These are phyloP conservation scores for Neurospora sp. DNA, from an alignment of 2,329 filamentous ascomycete genomes.

Conservation along the genomic window DNA sequence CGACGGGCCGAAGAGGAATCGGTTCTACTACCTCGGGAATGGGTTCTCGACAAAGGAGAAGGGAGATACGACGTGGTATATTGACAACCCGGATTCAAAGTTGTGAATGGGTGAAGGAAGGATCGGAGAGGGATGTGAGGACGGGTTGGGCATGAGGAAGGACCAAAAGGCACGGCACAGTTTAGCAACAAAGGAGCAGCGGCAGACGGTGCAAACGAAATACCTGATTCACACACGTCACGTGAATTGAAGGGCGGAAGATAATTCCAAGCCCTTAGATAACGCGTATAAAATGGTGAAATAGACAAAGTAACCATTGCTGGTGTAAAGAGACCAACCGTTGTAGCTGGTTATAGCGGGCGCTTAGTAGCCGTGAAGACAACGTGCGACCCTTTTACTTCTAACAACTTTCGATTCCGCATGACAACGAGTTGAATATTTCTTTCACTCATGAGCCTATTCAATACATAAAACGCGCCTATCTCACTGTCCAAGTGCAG, in stretches of 20 bases:
- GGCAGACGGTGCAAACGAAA: neutral
- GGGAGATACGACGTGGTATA: slow-evolving; percentile 33
- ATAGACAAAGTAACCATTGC: neutral
- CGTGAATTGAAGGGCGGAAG: neutral
- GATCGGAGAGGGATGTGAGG: neutral
- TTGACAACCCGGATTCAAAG: slow-evolving; percentile 19
- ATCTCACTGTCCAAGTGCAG: neutral
- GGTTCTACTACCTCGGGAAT: slow-evolving; percentile 43
- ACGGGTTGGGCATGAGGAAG: neutral
- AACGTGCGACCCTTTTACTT: neutral
- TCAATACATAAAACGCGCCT: neutral
- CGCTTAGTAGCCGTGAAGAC: neutral
- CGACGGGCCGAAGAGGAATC: slow-evolving; percentile 26
- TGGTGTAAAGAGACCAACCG: neutral
- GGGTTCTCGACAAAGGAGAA: slow-evolving; percentile 39
- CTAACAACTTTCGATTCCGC: neutral
- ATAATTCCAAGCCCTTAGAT: neutral
- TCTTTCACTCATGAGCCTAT: neutral
- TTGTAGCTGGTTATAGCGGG: neutral
- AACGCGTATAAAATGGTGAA: neutral
- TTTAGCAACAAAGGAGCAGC: neutral
- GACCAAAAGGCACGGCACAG: neutral
- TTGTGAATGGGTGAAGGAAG: neutral
- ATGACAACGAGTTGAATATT: neutral
- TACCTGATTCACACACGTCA: neutral